Percentiles rank a stretch among this genome's conserved stretches.
phyloP scores from a whole-genome alignment of 805 yeast species.

The Kuraishia cidri region DNA sequence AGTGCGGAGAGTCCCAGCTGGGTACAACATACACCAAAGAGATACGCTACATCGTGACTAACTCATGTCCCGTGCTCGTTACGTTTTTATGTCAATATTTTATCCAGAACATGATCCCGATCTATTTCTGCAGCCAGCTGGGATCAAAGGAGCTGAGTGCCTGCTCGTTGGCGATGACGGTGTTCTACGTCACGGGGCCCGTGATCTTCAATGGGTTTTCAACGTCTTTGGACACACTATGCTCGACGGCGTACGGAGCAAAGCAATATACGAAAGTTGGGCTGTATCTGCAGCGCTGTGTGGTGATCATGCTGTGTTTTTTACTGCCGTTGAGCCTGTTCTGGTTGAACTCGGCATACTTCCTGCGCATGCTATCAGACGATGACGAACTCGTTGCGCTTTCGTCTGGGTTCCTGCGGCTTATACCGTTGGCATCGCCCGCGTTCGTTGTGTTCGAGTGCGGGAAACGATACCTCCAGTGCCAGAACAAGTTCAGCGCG shows the following conservation, averaged over 20 bases:
- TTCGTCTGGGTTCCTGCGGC: conserved; percentile 48
- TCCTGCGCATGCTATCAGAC: conserved; percentile 23
- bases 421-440: conserved; percentile 58
- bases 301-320: conserved; percentile 37
- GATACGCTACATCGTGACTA: too few species aligned
- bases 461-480: conserved; percentile 64
- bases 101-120: too few species aligned
- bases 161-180: conserved; percentile 66
- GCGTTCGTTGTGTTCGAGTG: conserved; percentile 58
- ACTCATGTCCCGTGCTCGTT: too few species aligned
- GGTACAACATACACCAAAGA: too few species aligned
- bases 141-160: conserved; percentile 70
- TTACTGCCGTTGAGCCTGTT: conserved; percentile 44
- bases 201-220: conserved; percentile 71
- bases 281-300: conserved; percentile 58
- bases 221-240: conserved; percentile 66
- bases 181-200: conserved; percentile 67
- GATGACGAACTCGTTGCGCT: conserved; percentile 34
- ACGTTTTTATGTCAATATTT: too few species aligned
- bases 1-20: too few species aligned
- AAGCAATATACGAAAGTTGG: conserved; percentile 59
- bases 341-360: conserved; percentile 53
- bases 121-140: too few species aligned
- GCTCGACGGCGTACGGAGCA: conserved; percentile 74
- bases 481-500: conserved; percentile 75